phyloP scores from a whole-genome alignment of 2,329 filamentous ascomycete species.

The Simplicillium sp. region DNA sequence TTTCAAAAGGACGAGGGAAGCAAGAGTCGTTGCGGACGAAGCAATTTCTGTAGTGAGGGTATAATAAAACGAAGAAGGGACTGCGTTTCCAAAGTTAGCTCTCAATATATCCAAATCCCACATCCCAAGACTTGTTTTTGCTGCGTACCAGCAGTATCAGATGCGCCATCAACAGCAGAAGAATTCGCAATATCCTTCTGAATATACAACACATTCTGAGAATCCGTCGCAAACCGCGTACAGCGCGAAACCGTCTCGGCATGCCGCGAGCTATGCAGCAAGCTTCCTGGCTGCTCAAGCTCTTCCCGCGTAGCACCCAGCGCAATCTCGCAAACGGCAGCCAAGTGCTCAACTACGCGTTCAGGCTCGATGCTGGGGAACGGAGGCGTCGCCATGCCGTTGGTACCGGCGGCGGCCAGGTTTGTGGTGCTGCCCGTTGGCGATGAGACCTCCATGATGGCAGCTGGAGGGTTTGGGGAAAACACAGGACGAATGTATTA shows the following conservation, averaged over 20 bases:
- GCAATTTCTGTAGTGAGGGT: conserved; percentile 74
- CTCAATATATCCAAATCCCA: background rate
- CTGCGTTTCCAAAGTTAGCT: conserved; percentile 18
- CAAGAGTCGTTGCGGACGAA: conserved; percentile 67
- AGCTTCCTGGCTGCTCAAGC: conserved; percentile 69
- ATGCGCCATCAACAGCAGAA: conserved; percentile 39
- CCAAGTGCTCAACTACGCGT: conserved; percentile 62
- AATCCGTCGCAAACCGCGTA: conserved; percentile 79
- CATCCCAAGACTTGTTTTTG: background rate
- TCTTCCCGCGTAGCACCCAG: conserved; percentile 69
- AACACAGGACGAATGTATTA: conserved; percentile 10
- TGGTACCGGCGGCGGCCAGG: conserved; percentile 24
- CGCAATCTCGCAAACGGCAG: conserved; percentile 60
- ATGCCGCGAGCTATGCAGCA: conserved; percentile 65
- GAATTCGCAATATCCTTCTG: conserved; percentile 66
- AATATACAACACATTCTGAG: conserved; percentile 81
- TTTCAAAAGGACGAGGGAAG: conserved; percentile 85
- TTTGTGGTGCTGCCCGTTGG: conserved; percentile 24
- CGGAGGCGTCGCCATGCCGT: conserved; percentile 32
- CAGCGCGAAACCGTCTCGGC: conserved; percentile 80
- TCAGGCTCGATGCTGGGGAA: conserved; percentile 56
- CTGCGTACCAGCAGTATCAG: conserved; percentile 32
- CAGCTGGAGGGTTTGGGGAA: conserved; percentile 9
- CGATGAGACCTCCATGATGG: conserved; percentile 44
- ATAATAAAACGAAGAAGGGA: conserved; percentile 57